These are phyloP conservation scores for Ceratocystis cubensis DNA, from an alignment of 2,329 filamentous ascomycete species.

Conservation along the genomic window DNA sequence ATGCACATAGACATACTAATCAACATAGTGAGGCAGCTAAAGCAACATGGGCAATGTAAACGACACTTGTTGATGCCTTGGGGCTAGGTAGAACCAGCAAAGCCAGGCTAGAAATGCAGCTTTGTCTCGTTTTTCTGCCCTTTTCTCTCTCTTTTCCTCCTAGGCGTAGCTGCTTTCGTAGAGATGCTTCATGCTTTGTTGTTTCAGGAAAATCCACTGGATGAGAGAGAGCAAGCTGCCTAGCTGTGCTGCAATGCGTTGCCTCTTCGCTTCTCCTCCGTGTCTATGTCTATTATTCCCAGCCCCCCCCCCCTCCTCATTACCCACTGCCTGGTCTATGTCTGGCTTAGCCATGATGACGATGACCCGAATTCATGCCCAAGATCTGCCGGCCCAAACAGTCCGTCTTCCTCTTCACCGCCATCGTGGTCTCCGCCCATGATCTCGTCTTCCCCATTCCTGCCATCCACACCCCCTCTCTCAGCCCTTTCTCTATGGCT, in stretches of 20 bases:
- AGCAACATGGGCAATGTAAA: not conserved
- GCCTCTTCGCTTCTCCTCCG: not conserved
- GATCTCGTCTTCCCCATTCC: not conserved
- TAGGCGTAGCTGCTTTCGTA: not conserved
- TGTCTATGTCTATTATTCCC: not conserved
- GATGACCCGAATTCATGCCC: not conserved
- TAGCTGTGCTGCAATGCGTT: not conserved
- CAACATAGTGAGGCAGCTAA: not conserved
- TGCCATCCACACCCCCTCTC: not conserved
- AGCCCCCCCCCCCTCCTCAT: not conserved
- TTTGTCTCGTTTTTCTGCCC: not conserved
- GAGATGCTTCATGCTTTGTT: not conserved
- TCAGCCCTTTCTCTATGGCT: not conserved
- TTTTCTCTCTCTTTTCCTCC: not conserved
- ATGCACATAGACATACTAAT: not conserved
- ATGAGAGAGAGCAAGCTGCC: not conserved
- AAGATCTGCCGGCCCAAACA: not conserved
- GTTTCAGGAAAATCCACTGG: conserved; percentile 8
- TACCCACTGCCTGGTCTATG: not conserved
- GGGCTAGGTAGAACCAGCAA: too few relatives aligned
- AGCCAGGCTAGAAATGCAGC: not conserved
- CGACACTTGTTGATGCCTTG: too few relatives aligned
- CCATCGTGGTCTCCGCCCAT: not conserved
- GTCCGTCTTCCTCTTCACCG: not conserved
- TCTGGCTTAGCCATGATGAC: not conserved